Conservation (phyloP, 805 yeast genomes). For the Ogataea trehalophila region DNA sequence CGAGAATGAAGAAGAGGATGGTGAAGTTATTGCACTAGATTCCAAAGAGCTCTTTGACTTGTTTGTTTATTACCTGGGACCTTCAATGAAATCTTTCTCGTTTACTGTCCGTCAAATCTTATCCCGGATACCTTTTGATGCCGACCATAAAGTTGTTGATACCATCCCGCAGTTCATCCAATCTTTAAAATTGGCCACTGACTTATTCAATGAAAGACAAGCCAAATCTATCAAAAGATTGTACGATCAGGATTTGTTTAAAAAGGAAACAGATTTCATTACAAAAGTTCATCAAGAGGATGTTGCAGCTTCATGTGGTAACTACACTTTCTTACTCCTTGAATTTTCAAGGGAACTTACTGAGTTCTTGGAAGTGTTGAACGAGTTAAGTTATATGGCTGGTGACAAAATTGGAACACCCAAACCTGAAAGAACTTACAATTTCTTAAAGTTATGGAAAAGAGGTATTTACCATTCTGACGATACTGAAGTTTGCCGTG, state of each 20-base stretch:
- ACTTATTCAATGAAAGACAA: constrained; percentile 53
- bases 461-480: neutral
- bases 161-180: constrained; percentile 38
- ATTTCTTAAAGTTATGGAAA: constrained; percentile 53
- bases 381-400: constrained; percentile 17
- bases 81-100: constrained; percentile 63
- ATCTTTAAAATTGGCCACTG: constrained; percentile 48
- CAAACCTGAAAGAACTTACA: constrained; percentile 33
- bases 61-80: constrained; percentile 65
- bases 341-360: constrained; percentile 57
- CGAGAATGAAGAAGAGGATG: constrained; percentile 24
- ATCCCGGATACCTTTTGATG: constrained; percentile 52
- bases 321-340: constrained; percentile 61
- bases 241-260: constrained; percentile 52
- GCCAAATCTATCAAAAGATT: constrained; percentile 50
- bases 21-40: constrained; percentile 22
- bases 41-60: constrained; percentile 52
- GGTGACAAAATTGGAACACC: neutral
- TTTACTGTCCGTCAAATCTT: constrained; percentile 60
- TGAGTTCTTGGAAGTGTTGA: constrained; percentile 40
- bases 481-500: constrained; percentile 2
- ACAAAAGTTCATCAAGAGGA: constrained; percentile 65
- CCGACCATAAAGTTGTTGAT: constrained; percentile 32
- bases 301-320: constrained; percentile 80
- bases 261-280: constrained; percentile 31